Evolutionary conservation across 2,329 filamentous ascomycete genomes (phyloP).

Genomic region (Alternaria infectoria): DNA sequence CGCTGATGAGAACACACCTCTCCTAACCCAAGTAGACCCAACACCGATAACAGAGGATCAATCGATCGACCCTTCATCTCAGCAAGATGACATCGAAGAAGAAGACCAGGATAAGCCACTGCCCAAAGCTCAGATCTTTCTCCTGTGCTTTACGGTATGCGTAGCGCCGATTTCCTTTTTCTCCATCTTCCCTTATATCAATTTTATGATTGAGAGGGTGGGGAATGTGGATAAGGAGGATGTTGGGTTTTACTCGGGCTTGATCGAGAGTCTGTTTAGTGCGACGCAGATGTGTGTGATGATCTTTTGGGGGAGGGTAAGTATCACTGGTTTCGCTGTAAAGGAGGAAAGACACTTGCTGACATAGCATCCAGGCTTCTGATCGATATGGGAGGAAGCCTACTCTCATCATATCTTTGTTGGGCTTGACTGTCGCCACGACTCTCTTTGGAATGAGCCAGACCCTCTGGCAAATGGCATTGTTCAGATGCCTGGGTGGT

Average conservation of each 20-base stretch:
- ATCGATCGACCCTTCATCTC: conserved; percentile 1
- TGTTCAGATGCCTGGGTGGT: conserved; percentile 73
- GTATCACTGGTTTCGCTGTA: conserved; percentile 2
- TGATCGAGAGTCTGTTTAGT: conserved; percentile 75
- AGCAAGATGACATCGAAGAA: not conserved
- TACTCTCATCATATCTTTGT: conserved; percentile 70
- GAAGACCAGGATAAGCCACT: conserved; percentile 33
- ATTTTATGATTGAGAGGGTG: conserved; percentile 74
- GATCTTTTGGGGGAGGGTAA: conserved; percentile 67
- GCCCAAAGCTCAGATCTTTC: conserved; percentile 64
- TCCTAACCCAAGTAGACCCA: conserved; percentile 28
- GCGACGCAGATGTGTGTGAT: conserved; percentile 79
- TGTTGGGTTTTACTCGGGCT: conserved; percentile 79
- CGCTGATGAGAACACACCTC: conserved; percentile 38
- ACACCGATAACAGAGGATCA: conserved; percentile 18
- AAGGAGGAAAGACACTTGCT: not conserved
- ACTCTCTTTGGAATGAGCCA: conserved; percentile 72
- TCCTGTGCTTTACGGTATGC: conserved; percentile 75
- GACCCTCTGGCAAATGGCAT: conserved; percentile 74
- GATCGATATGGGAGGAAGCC: conserved; percentile 77
- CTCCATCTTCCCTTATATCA: conserved; percentile 81
- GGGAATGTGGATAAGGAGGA: conserved; percentile 68
- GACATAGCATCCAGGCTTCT: conserved; percentile 51
- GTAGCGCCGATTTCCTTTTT: conserved; percentile 85
- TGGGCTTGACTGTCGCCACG: conserved; percentile 67